Base-by-base conservation (phyloP, 805 yeast genomes). In the Kregervanrija delftensis region DNA sequence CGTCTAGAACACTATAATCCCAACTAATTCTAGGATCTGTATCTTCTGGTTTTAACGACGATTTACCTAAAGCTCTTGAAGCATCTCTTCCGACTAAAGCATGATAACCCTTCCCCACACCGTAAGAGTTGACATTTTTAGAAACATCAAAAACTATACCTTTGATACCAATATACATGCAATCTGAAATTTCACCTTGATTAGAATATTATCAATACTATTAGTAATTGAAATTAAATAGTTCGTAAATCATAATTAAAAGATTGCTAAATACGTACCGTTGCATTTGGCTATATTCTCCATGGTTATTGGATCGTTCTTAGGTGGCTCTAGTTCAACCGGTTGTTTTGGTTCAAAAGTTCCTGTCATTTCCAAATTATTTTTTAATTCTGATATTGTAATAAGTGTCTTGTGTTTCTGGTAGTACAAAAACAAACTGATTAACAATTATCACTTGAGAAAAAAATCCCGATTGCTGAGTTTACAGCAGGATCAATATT, bases 61-160 rank as follows among this genome's bases (percentile, higher is more conserved):
- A 80, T 55, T 81, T 76, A 2, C 86, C 96, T 43, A 87, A 66
- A 2, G 91, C 83, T 46, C 93, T 67, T 32, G 86, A 77, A 16
- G 86, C 86, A 53, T 87, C 96, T 50, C 75, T 77, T 5, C 91
- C 96, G 9, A 80, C 86, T 36, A 87, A 71, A 6, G 71, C 77
- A 55, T 79, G 80, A 62, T 87, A 88, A 16, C 82, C 79, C 48
- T 78, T 76, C 0, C 89, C 90, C 3, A 83, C 82, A 0, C 95
- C 96, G 58, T 87, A 87, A 35, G 81, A 81, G 12, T 73, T 76
- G 11, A 60, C 53, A 56, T 86, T 87, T 39, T 67, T 58, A 0
- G 86, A 74, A 9, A 88, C 96, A 56, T 87, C 96, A 60, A 86
- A 88, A 10, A 88, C 77, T 2, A 71, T 71, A 15, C 95, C 93